Evolutionary conservation across 176 grass and related monocot genomes (phyloP).

Genomic region (Phragmites australis): DNA sequence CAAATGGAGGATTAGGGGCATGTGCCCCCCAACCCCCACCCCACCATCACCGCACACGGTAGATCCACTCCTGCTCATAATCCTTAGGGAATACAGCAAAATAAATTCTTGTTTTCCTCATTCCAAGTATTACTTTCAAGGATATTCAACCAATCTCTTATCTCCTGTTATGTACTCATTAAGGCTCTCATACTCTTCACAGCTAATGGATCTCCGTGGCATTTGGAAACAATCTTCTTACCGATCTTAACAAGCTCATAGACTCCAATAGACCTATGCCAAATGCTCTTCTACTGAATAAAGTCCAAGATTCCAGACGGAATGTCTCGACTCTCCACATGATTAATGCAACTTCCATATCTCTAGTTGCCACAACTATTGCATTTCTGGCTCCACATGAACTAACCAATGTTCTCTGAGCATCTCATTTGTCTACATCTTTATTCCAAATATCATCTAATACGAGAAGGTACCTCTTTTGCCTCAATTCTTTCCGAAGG

Average conservation of each 20-base stretch:
- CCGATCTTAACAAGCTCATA: background rate
- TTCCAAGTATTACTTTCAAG: background rate
- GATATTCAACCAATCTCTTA: background rate
- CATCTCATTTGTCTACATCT: background rate
- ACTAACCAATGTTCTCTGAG: background rate
- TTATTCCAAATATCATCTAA: conserved; percentile 36
- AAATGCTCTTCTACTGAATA: conserved; percentile 21
- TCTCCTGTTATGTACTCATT: background rate
- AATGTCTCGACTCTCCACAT: background rate
- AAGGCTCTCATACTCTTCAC: background rate
- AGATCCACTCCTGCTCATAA: too few species aligned
- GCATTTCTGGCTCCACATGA: background rate
- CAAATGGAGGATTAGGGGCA: too few species aligned
- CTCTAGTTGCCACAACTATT: background rate
- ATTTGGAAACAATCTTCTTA: background rate
- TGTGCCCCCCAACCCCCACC: too few species aligned
- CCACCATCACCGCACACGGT: too few species aligned
- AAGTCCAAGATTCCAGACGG: background rate
- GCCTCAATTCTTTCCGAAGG: background rate
- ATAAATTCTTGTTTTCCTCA: too few species aligned
- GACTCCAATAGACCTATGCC: background rate
- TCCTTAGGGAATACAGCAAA: too few species aligned
- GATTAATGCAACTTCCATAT: background rate
- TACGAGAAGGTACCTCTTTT: conserved; percentile 2
- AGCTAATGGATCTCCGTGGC: background rate